Conservation (phyloP, 495 filamentous ascomycete species). For the Tetracladium marchalianum region DNA sequence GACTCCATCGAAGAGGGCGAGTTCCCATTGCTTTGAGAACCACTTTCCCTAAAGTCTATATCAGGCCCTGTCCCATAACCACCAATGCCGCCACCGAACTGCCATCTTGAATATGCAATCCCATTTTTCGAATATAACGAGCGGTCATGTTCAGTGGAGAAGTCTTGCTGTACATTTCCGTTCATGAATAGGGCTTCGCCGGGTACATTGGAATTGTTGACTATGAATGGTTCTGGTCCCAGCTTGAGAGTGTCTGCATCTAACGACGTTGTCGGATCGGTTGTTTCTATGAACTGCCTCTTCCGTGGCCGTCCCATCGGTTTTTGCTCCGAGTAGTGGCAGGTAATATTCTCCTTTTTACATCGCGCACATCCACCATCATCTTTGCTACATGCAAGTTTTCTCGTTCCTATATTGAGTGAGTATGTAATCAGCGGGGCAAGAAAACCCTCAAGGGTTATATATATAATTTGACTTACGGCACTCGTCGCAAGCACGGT, state of each 20-base stretch:
- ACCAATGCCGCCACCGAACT: constrained; percentile 16
- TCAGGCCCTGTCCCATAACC: constrained; percentile 4
- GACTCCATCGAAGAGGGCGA: constrained; percentile 10
- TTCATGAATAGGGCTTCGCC: not conserved
- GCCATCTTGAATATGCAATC: constrained; percentile 11
- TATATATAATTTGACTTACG: constrained; percentile 39
- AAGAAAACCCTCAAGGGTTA: too few relatives aligned
- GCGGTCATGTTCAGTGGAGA: not conserved
- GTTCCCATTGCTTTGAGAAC: constrained; percentile 1
- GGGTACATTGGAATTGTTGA: constrained; percentile 1
- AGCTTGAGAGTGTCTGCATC: not conserved
- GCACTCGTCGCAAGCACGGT: constrained; percentile 53
- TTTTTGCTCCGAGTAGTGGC: constrained; percentile 51
- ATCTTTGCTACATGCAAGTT: constrained; percentile 53
- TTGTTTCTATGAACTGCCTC: constrained; percentile 31
- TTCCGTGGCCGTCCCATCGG: constrained; percentile 54
- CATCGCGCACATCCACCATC: constrained; percentile 45
- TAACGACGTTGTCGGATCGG: constrained; percentile 2
- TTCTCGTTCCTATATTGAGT: constrained; percentile 38
- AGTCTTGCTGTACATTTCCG: not conserved
- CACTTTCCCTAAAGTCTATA: constrained; percentile 20
- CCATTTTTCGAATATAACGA: constrained; percentile 6
- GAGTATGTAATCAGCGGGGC: constrained; percentile 13
- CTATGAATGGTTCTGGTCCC: constrained; percentile 2
- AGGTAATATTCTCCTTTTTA: constrained; percentile 39